These are phyloP conservation scores for Calocybe gangraenosa DNA, from an alignment of 768 basidiomycete genomes.

Conservation along the genomic window DNA sequence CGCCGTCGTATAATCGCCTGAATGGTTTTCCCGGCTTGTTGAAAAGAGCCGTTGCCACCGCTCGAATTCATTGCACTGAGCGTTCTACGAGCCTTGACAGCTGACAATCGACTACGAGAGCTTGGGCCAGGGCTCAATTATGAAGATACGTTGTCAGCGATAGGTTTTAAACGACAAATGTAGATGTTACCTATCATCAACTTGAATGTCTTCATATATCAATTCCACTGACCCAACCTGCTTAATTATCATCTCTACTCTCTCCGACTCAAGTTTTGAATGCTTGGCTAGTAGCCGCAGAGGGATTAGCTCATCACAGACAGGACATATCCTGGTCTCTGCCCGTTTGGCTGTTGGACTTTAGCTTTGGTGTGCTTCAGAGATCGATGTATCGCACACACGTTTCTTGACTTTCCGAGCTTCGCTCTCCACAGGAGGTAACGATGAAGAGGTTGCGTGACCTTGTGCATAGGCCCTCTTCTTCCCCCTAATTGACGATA, in stretches of 20 bases:
- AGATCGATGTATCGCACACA: slow-evolving; percentile 21
- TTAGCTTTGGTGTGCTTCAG: slow-evolving; percentile 7
- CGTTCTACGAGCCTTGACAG: slow-evolving; percentile 36
- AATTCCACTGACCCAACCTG: slow-evolving; percentile 60
- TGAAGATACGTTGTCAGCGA: slow-evolving; percentile 2
- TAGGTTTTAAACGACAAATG: not conserved
- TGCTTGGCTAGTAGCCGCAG: slow-evolving; percentile 67
- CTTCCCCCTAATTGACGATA: slow-evolving; percentile 37
- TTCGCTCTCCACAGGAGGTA: slow-evolving; percentile 29
- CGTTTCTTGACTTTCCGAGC: slow-evolving; percentile 44
- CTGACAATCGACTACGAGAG: slow-evolving; percentile 35
- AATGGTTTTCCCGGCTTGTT: slow-evolving; percentile 49
- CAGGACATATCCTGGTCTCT: slow-evolving; percentile 72
- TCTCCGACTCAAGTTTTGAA: slow-evolving; percentile 59
- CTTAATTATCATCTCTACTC: slow-evolving; percentile 63
- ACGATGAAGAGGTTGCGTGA: slow-evolving; percentile 25
- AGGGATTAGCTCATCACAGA: slow-evolving; percentile 70
- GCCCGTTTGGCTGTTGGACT: slow-evolving; percentile 55
- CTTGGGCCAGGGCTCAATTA: slow-evolving; percentile 27
- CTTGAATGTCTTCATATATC: slow-evolving; percentile 46
- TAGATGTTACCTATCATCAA: slow-evolving; percentile 45
- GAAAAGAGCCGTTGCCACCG: slow-evolving; percentile 24
- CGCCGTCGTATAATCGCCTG: slow-evolving; percentile 63
- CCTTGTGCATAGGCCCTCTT: slow-evolving; percentile 36
- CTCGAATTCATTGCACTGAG: slow-evolving; percentile 22